phyloP scores from a whole-genome alignment of 805 yeast species.

The Zygoascus bituminiphila region DNA sequence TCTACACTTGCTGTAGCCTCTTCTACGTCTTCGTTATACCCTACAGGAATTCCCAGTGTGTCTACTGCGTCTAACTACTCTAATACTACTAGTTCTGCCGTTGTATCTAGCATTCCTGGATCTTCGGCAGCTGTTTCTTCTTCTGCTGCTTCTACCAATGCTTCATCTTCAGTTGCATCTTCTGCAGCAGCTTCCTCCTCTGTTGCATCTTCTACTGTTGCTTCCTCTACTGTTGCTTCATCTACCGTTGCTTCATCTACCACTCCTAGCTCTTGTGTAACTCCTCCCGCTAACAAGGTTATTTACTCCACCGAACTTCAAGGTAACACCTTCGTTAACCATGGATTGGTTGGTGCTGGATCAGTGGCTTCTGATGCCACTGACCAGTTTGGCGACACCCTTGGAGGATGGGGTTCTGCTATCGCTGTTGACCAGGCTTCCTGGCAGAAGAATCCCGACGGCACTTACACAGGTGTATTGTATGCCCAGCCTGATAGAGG shows the following conservation, averaged over 20 bases:
- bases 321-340: conserved; percentile 7
- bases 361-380: conserved; percentile 10
- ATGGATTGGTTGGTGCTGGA: conserved; percentile 16
- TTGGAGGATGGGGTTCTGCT: conserved; percentile 16
- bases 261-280: background rate
- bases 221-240: background rate
- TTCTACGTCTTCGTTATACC: background rate
- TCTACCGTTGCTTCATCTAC: background rate
- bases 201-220: background rate
- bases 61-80: background rate
- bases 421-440: conserved; percentile 11
- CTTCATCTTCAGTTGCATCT: background rate
- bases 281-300: background rate
- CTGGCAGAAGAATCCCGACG: conserved; percentile 7
- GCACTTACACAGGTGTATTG: conserved; percentile 11
- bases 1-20: background rate
- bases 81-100: background rate
- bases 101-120: background rate
- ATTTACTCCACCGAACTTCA: conserved; percentile 4
- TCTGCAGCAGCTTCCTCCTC: background rate
- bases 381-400: conserved; percentile 14
- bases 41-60: background rate
- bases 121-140: background rate
- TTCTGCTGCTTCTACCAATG: background rate
- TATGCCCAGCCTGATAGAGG: conserved; percentile 17